Evolutionary conservation across 371 early-diverging fungal genomes (phyloP), one percentile per base, ranked within the genome.

Genomic region (Mucor piriformis): DNA sequence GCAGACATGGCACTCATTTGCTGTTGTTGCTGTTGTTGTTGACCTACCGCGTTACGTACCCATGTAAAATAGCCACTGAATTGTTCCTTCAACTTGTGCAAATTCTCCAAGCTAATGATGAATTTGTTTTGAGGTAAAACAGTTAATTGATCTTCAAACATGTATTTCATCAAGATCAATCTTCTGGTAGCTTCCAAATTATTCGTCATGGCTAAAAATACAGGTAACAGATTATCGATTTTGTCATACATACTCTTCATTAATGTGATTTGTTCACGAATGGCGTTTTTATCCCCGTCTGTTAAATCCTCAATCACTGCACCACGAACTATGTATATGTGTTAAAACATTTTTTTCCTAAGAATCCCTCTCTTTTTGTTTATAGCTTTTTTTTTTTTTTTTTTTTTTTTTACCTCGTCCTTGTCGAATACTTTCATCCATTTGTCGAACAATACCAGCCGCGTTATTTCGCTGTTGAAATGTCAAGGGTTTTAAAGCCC

Each of bases 111-210:
- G 3, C 65, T 72, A 20, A 86, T 73, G 8, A 78, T 68, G 50
- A 67, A 86, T 20, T 73, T 71, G 24, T 79, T 72, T 29, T 81
- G 79, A 24, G 70, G 65, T 11, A 83, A 50, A 11, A 70, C 51
- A 0, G 73, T 73, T n/a, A 81, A 57, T 52, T 86, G 86, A 51
- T 83, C 84, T 57, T 86, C 77, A 63, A 83, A 80, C 79, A 83
- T 75, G 51, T 77, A 77, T 59, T 86, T 86, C 83, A 85, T 81
- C 54, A 82, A 54, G 25, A 83, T 80, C 18, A 85, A 57, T 3
- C 81, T 70, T 23, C 69, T 44, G 6, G 82, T 77, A 3, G 83
- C 81, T 37, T 79, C 79, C 2, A 54, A 34, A 42, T 76, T 78
- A 34, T 49, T 47, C 7, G 79, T 78, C 54, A 78, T 27, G 3